Percentiles rank a stretch among this genome's conserved stretches.
These are phyloP conservation scores for Zygoascus flipseniorum DNA, from an alignment of 805 yeast genomes.

Conservation along the genomic window DNA sequence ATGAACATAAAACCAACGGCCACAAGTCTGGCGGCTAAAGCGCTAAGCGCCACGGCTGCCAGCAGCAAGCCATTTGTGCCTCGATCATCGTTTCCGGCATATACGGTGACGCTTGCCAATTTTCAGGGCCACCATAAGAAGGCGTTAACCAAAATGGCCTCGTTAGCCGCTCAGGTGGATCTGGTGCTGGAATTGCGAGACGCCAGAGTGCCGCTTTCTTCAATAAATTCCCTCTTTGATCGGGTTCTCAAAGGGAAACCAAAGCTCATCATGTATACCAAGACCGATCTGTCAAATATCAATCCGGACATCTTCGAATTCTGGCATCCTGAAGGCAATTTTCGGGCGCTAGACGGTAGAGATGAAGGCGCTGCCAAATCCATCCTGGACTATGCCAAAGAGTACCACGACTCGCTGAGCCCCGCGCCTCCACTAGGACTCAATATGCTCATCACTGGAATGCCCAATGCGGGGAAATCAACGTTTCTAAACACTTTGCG, in stretches of 20 bases:
- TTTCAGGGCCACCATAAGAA: constrained; percentile 87
- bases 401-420: constrained; percentile 33
- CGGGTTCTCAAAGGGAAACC: constrained; percentile 46
- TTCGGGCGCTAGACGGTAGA: constrained; percentile 52
- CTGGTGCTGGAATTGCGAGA: constrained; percentile 80
- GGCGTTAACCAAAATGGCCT: constrained; percentile 60
- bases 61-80: constrained; percentile 35
- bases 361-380: constrained; percentile 39
- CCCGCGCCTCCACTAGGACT: constrained; percentile 83
- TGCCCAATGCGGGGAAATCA: constrained; percentile 98
- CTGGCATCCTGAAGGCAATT: constrained; percentile 44
- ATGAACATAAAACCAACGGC: neutral
- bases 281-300: constrained; percentile 53
- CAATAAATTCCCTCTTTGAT: constrained; percentile 74
- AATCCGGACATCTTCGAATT: constrained; percentile 31
- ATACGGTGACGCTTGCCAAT: constrained; percentile 61
- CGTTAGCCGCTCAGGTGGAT: constrained; percentile 71
- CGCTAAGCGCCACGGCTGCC: neutral
- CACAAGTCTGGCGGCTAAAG: neutral
- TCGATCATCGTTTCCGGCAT: constrained; percentile 61
- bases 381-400: constrained; percentile 43
- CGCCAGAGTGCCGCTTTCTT: constrained; percentile 78
- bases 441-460: constrained; percentile 70
- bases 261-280: constrained; percentile 66
- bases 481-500: constrained; percentile 73